Conservation (phyloP, 257 asterid species). For the Solanum habrochaites region DNA sequence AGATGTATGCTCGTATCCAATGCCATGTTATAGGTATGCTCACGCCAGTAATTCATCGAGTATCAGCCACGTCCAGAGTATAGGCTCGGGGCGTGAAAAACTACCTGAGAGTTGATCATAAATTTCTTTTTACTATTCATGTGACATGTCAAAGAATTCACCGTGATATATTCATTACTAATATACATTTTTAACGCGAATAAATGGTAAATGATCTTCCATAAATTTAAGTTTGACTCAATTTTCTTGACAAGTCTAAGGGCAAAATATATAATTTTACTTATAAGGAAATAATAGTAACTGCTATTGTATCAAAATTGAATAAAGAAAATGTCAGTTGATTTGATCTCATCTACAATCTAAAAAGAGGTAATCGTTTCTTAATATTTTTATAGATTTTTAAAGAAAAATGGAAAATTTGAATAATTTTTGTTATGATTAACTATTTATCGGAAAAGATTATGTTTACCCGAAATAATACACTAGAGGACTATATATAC, state of each 20-base stretch:
- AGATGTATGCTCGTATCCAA: too few relatives aligned
- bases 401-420: not conserved
- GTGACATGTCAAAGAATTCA: not conserved
- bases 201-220: not conserved
- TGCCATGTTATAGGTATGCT: too few relatives aligned
- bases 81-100: too few relatives aligned
- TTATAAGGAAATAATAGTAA: not conserved
- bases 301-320: not conserved
- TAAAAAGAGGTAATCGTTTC: not conserved
- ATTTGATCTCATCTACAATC: not conserved
- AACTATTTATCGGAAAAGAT: not conserved
- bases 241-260: not conserved
- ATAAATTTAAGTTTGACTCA: not conserved
- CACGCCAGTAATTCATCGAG: accelerated
- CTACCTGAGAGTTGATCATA: not conserved
- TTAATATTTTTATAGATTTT: not conserved
- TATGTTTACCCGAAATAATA: not conserved
- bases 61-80: too few relatives aligned
- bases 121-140: not conserved
- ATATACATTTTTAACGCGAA: not conserved
- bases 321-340: not conserved
- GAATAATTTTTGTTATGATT: not conserved
- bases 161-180: not conserved
- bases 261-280: not conserved
- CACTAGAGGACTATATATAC: not conserved